phyloP scores from a whole-genome alignment of 768 basidiomycete species.

The Rubroboletus pulcherrimus region DNA sequence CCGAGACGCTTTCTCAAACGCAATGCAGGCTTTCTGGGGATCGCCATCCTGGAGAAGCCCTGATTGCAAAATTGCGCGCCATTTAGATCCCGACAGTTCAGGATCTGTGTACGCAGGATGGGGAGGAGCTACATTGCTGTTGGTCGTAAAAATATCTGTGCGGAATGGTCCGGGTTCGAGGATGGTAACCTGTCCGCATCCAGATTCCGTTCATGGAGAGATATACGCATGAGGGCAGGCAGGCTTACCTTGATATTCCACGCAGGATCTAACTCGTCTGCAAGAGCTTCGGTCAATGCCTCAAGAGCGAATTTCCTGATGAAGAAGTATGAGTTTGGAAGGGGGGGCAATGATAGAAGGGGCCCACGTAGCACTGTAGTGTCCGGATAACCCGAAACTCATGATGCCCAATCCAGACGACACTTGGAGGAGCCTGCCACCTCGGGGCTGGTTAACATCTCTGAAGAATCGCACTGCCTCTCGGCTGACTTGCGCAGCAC shows the following conservation, averaged over 20 bases:
- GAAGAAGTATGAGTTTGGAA: background rate
- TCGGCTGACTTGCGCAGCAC: too few relatives aligned
- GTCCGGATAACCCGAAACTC: slow-evolving; percentile 3
- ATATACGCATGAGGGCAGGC: background rate
- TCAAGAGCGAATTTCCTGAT: slow-evolving; percentile 26
- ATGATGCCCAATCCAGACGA: slow-evolving; percentile 28
- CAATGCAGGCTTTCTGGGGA: slow-evolving; percentile 12
- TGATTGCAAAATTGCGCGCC: background rate
- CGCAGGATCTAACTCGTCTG: slow-evolving; percentile 3
- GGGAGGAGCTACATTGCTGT: background rate
- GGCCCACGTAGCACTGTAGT: slow-evolving; percentile 29
- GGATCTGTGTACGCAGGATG: slow-evolving; percentile 20
- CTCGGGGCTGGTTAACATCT: slow-evolving; percentile 16
- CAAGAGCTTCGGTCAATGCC: slow-evolving; percentile 23
- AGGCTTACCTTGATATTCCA: slow-evolving; percentile 21
- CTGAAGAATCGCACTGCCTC: too few relatives aligned
- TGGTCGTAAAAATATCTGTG: background rate
- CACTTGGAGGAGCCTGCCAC: slow-evolving; percentile 34
- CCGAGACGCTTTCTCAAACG: too few relatives aligned
- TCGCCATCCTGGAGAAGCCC: slow-evolving; percentile 6
- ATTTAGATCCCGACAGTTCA: slow-evolving; percentile 5
- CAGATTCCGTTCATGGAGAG: background rate
- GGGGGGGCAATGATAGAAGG: background rate
- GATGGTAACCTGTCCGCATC: slow-evolving; percentile 12
- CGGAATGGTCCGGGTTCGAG: slow-evolving; percentile 20